phyloP scores from a whole-genome alignment of 768 basidiomycete species.

The Rhodotorula taiwanensis region DNA sequence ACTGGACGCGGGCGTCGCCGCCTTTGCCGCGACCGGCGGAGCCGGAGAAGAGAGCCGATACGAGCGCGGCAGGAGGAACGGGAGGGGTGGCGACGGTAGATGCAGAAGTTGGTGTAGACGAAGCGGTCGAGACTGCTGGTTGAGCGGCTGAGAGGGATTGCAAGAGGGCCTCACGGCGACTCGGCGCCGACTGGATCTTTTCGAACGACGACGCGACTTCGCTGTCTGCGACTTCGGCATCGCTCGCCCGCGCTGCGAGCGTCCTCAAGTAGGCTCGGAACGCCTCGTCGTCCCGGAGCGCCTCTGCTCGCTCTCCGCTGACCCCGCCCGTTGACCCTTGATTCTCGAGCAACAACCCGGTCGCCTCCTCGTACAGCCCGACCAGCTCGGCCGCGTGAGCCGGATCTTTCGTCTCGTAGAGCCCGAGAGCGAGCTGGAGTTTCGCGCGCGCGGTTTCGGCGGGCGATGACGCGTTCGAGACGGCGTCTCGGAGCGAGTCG shows the following conservation, averaged over 20 bases:
- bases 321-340: no score
- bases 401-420: neutral
- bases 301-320: neutral
- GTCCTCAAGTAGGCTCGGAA: conserved; percentile 70
- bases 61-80: conserved; percentile 44
- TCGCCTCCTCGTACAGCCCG: conserved; percentile 20
- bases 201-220: conserved; percentile 52
- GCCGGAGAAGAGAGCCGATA: conserved; percentile 34
- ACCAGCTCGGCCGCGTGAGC: conserved; percentile 11
- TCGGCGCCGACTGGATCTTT: conserved; percentile 38
- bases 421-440: neutral
- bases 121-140: neutral
- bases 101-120: neutral
- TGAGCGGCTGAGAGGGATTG: neutral
- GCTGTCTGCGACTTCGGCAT: conserved; percentile 58
- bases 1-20: conserved; percentile 27
- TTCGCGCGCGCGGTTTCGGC: conserved; percentile 2
- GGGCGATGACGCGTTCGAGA: neutral
- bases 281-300: conserved; percentile 62
- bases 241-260: conserved; percentile 49
- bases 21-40: conserved; percentile 14
- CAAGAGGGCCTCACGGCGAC: conserved; percentile 16
- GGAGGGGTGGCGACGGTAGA: neutral
- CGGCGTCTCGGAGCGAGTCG: conserved; percentile 5
- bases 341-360: conserved; percentile 1